phyloP scores from a whole-genome alignment of 768 basidiomycete species.

The Lactarius akahatsu region DNA sequence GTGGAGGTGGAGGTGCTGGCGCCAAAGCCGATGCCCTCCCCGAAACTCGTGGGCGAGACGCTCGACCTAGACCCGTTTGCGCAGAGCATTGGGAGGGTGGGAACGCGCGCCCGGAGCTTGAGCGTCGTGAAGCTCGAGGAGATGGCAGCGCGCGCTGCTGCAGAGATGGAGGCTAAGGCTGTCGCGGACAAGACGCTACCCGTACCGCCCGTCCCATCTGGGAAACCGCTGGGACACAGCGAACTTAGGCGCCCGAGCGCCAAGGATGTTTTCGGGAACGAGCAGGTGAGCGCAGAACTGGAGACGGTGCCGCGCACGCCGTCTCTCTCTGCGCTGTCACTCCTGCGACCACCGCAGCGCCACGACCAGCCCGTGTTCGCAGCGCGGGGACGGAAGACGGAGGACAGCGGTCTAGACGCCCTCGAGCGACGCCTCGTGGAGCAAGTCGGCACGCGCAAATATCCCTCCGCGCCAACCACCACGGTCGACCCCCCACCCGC shows the following conservation, averaged over 20 bases:
- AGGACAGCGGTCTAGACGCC: slow-evolving; percentile 66
- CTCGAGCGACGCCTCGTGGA: slow-evolving; percentile 65
- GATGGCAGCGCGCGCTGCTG: slow-evolving; percentile 56
- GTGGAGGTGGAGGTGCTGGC: slow-evolving; percentile 43
- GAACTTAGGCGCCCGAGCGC: slow-evolving; percentile 32
- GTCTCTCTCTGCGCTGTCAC: slow-evolving; percentile 35
- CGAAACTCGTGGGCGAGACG: slow-evolving; percentile 44
- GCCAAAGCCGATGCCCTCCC: slow-evolving; percentile 68
- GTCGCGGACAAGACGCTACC: slow-evolving; percentile 59
- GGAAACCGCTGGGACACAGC: slow-evolving; percentile 34
- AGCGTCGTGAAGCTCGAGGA: slow-evolving; percentile 69
- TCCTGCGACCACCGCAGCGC: slow-evolving; percentile 32
- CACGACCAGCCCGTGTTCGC: slow-evolving; percentile 1
- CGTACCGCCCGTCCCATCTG: slow-evolving; percentile 53
- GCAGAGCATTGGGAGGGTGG: slow-evolving; percentile 4
- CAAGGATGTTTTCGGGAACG: slow-evolving; percentile 36
- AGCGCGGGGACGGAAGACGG: slow-evolving; percentile 4
- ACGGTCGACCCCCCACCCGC: slow-evolving; percentile 2
- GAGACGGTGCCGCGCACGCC: slow-evolving; percentile 30
- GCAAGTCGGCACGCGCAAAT: slow-evolving; percentile 68
- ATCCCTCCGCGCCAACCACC: slow-evolving; percentile 29
- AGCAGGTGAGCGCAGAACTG: not conserved
- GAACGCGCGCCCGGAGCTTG: slow-evolving; percentile 47
- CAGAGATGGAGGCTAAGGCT: slow-evolving; percentile 30
- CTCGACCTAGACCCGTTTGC: not conserved